phyloP scores from a whole-genome alignment of 345 rosid species.

The Luvunga scandens region DNA sequence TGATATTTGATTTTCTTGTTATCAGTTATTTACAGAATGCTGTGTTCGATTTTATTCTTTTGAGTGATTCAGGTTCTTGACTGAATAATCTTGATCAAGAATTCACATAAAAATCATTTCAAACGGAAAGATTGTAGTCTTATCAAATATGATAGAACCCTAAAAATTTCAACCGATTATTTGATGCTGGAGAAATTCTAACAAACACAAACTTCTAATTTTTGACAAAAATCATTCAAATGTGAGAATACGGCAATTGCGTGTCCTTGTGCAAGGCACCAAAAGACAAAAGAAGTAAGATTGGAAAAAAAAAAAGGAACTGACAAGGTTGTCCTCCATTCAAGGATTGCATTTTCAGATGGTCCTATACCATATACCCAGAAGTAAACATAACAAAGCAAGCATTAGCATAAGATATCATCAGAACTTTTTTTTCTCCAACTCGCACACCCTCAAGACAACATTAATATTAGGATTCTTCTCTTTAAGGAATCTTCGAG shows the following conservation, averaged over 20 bases:
- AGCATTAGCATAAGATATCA: neutral
- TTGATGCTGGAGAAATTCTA: neutral
- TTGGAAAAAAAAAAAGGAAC: neutral
- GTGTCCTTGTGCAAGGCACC: neutral
- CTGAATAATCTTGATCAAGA: too few relatives aligned
- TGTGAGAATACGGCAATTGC: neutral
- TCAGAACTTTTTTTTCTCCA: neutral
- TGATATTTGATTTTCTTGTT: too few relatives aligned
- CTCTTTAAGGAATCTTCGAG: slow-evolving; percentile 46
- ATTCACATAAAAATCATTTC: too few relatives aligned
- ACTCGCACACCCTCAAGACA: neutral
- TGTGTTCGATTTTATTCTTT: too few relatives aligned
- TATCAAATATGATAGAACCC: neutral
- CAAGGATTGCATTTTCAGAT: neutral
- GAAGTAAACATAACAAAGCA: neutral
- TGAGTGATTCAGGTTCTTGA: too few relatives aligned
- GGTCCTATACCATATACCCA: slow-evolving; percentile 48
- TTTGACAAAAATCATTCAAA: neutral
- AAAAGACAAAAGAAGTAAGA: neutral
- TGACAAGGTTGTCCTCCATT: slow-evolving; percentile 40
- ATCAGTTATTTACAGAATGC: too few relatives aligned
- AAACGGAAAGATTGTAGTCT: neutral
- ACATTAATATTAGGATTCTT: slow-evolving; percentile 1
- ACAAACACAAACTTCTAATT: too few relatives aligned
- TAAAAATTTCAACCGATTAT: neutral